phyloP scores from a whole-genome alignment of 805 yeast genomes.

The Hanseniaspora clermontiae region DNA sequence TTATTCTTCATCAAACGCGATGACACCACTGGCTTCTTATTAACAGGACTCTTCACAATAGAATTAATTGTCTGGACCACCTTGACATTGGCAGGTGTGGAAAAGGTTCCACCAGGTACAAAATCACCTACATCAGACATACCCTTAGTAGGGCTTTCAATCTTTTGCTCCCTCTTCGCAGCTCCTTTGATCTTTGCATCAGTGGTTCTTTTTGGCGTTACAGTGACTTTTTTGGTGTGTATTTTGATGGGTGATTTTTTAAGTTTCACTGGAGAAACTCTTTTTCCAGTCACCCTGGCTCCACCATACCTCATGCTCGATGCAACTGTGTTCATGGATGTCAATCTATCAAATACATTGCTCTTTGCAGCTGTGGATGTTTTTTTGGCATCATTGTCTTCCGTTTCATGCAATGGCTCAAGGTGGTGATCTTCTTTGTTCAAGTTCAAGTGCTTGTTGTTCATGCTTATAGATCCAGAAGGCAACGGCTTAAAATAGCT shows the following conservation, averaged over 20 bases:
- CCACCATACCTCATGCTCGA: constrained; percentile 1
- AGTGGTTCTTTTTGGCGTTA: background rate
- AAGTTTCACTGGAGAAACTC: constrained; percentile 1
- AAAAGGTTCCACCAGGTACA: background rate
- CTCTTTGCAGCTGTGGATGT: background rate
- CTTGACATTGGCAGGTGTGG: constrained; percentile 1
- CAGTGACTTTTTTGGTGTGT: background rate
- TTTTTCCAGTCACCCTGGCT: background rate
- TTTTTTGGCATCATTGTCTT: background rate
- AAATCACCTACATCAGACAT: background rate
- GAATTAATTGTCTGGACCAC: background rate
- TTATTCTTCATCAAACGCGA: background rate
- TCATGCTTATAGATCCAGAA: constrained; percentile 3
- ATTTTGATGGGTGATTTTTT: constrained; percentile 1
- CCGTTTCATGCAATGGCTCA: background rate
- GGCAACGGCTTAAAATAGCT: constrained; percentile 11
- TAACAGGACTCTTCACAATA: background rate
- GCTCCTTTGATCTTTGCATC: background rate
- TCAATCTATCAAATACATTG: constrained; percentile 11
- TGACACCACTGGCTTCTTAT: background rate
- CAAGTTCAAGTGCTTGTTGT: background rate
- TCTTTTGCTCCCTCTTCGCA: background rate
- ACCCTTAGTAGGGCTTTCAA: background rate
- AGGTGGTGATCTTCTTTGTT: background rate
- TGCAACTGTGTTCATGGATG: background rate